Conservation (phyloP, 768 basidiomycete genomes). For the Glaciozyma martinii region DNA sequence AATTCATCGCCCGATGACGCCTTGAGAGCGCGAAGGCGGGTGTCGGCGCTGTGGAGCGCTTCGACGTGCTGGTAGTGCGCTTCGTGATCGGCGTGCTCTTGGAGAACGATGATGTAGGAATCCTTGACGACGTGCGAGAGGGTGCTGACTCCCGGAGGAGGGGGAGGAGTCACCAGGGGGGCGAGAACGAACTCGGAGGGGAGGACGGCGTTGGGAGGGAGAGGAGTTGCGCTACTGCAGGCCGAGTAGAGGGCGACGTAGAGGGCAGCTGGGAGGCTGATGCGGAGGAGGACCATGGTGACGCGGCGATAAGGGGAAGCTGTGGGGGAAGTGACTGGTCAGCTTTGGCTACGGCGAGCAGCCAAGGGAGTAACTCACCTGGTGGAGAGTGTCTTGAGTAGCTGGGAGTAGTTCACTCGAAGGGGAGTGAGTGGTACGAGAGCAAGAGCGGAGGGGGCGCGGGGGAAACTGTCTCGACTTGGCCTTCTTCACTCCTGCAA, state of each 20-base stretch:
- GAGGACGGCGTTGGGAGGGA: slow-evolving; percentile 18
- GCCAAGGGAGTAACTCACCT: not conserved
- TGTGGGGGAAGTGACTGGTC: not conserved
- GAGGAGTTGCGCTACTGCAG: slow-evolving; percentile 33
- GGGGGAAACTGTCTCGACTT: not conserved
- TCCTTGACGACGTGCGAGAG: slow-evolving; percentile 53
- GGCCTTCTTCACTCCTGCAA: too few relatives aligned
- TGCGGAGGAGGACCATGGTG: not conserved
- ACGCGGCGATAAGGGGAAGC: not conserved
- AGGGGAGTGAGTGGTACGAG: not conserved
- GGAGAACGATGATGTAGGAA: slow-evolving; percentile 90
- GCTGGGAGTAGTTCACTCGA: not conserved
- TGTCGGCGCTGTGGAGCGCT: slow-evolving; percentile 59
- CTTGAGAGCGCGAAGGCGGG: slow-evolving; percentile 35
- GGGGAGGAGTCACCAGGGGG: slow-evolving; percentile 33
- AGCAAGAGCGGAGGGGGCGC: not conserved
- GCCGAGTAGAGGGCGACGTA: slow-evolving; percentile 14
- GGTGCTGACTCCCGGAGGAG: slow-evolving; percentile 2
- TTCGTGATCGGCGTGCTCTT: slow-evolving; percentile 53
- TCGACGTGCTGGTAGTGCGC: slow-evolving; percentile 64
- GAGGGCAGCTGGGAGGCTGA: slow-evolving; percentile 12
- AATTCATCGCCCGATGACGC: not conserved
- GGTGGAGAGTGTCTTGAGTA: not conserved
- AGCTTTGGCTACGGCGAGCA: not conserved
- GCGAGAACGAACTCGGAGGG: slow-evolving; percentile 27